Evolutionary conservation across 208 protist species (phyloP).

Genomic region (Trypanosoma avium): DNA sequence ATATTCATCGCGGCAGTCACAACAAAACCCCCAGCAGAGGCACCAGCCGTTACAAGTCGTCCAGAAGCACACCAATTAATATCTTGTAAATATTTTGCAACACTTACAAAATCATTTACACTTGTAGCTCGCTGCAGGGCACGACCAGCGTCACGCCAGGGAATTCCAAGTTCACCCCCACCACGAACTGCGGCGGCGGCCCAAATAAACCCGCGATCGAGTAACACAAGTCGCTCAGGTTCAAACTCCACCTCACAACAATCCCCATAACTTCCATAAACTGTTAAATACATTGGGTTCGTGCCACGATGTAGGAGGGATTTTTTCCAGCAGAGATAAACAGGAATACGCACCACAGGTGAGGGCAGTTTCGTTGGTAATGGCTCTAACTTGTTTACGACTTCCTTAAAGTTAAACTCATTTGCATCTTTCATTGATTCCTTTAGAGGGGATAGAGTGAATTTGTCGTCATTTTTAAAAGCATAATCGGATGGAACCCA

Average conservation of each 20-base stretch:
- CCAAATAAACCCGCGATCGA: constrained; percentile 83
- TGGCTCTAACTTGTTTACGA: background rate
- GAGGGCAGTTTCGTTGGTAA: constrained; percentile 30
- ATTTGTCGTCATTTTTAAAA: constrained; percentile 24
- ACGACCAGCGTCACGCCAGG: constrained; percentile 64
- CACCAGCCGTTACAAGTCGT: constrained; percentile 49
- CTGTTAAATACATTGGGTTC: constrained; percentile 56
- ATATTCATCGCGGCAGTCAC: constrained; percentile 68
- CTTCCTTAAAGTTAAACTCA: no score
- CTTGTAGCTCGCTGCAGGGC: constrained; percentile 61
- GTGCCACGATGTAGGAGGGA: constrained; percentile 10
- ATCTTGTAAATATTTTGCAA: constrained; percentile 57
- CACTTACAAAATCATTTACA: constrained; percentile 84
- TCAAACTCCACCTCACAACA: constrained; percentile 61
- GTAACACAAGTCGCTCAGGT: constrained; percentile 46
- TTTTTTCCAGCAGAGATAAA: constrained; percentile 43
- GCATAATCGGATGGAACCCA: constrained; percentile 65
- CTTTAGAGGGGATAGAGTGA: no score
- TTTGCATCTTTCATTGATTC: no score
- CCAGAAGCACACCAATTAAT: constrained; percentile 33
- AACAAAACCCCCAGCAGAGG: constrained; percentile 85
- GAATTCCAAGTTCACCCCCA: constrained; percentile 85
- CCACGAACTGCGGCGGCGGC: constrained; percentile 76
- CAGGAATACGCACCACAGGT: constrained; percentile 34
- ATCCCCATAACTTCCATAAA: constrained; percentile 81